Evolutionary conservation across 106 monocot genomes (phyloP).

Genomic region (Amphibolis antarctica): DNA sequence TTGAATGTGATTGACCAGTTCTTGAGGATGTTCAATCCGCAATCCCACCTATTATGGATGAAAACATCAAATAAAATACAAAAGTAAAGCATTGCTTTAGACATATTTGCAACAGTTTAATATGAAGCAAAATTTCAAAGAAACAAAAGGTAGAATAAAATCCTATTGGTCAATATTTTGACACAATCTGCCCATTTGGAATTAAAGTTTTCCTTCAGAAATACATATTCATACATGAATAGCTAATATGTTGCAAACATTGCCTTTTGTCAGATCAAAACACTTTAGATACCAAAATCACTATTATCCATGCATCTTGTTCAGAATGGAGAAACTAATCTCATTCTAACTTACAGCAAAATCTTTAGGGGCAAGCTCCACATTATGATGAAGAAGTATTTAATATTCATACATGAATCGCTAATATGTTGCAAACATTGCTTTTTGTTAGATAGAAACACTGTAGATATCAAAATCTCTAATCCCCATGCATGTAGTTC

Average conservation of each 20-base stretch:
- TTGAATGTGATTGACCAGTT: conserved; percentile 80
- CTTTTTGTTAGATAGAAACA: no score
- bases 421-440: no score
- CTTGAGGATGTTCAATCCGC: conserved; percentile 95
- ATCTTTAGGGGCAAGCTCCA: conserved; percentile 71
- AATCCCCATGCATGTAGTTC: not conserved
- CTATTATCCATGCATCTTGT: not conserved
- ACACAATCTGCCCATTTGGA: not conserved
- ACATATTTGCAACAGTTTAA: not conserved
- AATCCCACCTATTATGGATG: conserved; percentile 65
- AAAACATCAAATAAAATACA: not conserved
- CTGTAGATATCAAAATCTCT: not conserved
- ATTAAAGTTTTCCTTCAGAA: not conserved
- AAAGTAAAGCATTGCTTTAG: not conserved
- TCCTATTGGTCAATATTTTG: no score
- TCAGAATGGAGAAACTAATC: not conserved
- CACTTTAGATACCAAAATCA: not conserved
- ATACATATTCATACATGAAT: not conserved
- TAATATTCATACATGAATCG: conserved; percentile 65
- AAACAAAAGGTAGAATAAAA: no score
- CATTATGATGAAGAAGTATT: conserved; percentile 65
- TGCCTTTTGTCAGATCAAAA: not conserved
- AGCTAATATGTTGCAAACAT: not conserved
- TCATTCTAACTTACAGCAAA: conserved; percentile 60
- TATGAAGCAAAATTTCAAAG: not conserved